Percentiles rank a stretch among this genome's conserved stretches.
Evolutionary conservation across 176 grass and related monocot genomes (phyloP).

Genomic region (Eragrostis nindensis): DNA sequence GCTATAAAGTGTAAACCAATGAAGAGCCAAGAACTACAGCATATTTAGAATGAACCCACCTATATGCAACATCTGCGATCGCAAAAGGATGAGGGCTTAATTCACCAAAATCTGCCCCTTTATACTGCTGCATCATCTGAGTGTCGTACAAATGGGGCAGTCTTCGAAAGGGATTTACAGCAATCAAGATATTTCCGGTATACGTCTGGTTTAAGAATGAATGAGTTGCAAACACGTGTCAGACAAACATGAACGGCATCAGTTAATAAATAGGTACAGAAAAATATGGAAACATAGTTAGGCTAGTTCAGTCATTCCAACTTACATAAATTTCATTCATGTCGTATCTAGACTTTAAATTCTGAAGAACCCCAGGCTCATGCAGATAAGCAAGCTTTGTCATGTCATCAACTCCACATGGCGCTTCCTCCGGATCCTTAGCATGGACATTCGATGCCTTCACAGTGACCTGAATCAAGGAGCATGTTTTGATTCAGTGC

Average conservation of each 20-base stretch:
- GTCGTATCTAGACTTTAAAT: conserved; percentile 85
- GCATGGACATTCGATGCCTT: conserved; percentile 63
- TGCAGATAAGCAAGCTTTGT: conserved; percentile 97
- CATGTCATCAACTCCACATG: conserved; percentile 99
- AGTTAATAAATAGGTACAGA: conserved; percentile 4
- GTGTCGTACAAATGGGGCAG: conserved; percentile 93
- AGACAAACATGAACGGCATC: conserved; percentile 20
- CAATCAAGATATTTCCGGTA: conserved; percentile 97
- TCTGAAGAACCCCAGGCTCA: conserved; percentile 93
- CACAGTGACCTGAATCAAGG: conserved; percentile 57
- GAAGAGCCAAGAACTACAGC: conserved; percentile 26
- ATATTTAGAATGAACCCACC: conserved; percentile 67
- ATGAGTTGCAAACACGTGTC: conserved; percentile 17
- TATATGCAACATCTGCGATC: conserved; percentile 92
- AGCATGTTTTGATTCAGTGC: conserved; percentile 18
- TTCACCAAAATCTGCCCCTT: conserved; percentile 92
- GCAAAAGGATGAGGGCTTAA: conserved; percentile 97
- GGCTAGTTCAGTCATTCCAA: not conserved
- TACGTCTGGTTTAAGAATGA: conserved; percentile 70
- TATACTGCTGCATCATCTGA: conserved; percentile 99
- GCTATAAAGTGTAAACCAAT: conserved; percentile 7
- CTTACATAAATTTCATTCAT: conserved; percentile 99
- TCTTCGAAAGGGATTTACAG: conserved; percentile 96
- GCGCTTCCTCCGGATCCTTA: conserved; percentile 83
- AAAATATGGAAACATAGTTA: conserved; percentile 21